Conservation (phyloP, 768 basidiomycete genomes). For the Russula olivacea region DNA sequence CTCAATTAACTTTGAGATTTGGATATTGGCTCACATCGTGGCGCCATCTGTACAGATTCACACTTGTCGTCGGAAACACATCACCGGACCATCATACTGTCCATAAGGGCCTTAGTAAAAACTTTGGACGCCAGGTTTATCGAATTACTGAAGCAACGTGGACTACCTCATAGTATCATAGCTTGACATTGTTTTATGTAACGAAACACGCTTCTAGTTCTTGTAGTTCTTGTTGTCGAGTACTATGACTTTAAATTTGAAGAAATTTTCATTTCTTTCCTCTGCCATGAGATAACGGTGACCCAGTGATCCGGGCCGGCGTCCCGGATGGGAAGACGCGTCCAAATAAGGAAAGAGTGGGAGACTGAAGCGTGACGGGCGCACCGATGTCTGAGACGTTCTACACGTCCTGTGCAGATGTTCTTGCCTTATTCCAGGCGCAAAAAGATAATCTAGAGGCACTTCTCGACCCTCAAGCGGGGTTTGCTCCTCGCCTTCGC, state of each 20-base stretch:
- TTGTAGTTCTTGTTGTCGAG: too few relatives aligned
- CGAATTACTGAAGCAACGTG: not conserved
- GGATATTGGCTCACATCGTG: not conserved
- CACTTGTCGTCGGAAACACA: not conserved
- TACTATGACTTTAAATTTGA: too few relatives aligned
- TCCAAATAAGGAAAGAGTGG: not conserved
- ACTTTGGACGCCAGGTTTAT: not conserved
- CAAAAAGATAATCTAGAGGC: conserved; percentile 48
- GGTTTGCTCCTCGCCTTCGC: conserved; percentile 62
- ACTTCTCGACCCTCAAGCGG: conserved; percentile 58
- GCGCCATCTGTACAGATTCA: not conserved
- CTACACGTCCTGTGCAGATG: conserved; percentile 63
- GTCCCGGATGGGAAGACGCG: not conserved
- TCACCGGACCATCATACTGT: not conserved
- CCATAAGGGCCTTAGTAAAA: not conserved
- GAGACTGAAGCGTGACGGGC: not conserved
- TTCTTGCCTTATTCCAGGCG: conserved; percentile 54
- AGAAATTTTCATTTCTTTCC: too few relatives aligned
- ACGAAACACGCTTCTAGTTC: not conserved
- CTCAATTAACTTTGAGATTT: not conserved
- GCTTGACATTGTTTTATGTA: not conserved
- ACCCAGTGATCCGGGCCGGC: not conserved
- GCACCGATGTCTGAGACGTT: conserved; percentile 45
- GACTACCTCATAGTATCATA: not conserved
- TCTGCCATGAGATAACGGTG: not conserved